A percentile compares a stretch with the other conserved stretches of the same genome.
Evolutionary conservation across 495 filamentous ascomycete genomes (phyloP).

Genomic region (Cladorrhinum samala): DNA sequence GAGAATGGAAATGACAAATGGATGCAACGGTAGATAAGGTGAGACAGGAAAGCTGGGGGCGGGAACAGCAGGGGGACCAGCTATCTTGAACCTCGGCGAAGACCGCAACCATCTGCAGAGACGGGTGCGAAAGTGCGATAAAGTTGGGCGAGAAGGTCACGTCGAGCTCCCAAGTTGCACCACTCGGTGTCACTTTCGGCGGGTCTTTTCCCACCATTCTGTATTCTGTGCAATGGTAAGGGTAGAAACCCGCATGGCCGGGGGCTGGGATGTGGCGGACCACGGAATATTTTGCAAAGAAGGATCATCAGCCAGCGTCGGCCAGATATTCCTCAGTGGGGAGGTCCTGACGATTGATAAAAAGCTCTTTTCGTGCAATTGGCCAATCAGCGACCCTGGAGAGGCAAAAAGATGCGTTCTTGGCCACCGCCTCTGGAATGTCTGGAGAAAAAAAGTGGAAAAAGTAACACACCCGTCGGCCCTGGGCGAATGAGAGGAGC

Average conservation of each 20-base stretch:
- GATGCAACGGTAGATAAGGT: background rate
- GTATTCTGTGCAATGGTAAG: background rate
- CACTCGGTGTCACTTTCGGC: conserved; percentile 12
- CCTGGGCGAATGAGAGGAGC: background rate
- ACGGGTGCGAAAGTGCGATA: too few relatives aligned
- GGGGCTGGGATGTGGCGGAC: conserved; percentile 1
- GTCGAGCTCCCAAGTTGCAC: background rate
- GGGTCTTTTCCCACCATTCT: conserved; percentile 7
- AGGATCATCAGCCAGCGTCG: background rate
- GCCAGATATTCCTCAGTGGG: background rate
- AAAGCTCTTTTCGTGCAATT: background rate
- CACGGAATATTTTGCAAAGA: too few relatives aligned
- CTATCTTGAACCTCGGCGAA: background rate
- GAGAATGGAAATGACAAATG: background rate
- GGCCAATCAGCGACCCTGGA: background rate
- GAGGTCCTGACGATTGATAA: background rate
- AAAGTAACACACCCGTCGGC: background rate
- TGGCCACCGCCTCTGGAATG: background rate
- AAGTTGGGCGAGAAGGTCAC: background rate
- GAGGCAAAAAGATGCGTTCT: background rate
- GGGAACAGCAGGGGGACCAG: background rate
- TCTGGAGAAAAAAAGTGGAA: background rate
- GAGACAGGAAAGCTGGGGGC: background rate
- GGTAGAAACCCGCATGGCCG: too few relatives aligned
- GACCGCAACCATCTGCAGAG: background rate